These are phyloP conservation scores for Harrya chromipes DNA, from an alignment of 768 basidiomycete genomes.

Conservation along the genomic window DNA sequence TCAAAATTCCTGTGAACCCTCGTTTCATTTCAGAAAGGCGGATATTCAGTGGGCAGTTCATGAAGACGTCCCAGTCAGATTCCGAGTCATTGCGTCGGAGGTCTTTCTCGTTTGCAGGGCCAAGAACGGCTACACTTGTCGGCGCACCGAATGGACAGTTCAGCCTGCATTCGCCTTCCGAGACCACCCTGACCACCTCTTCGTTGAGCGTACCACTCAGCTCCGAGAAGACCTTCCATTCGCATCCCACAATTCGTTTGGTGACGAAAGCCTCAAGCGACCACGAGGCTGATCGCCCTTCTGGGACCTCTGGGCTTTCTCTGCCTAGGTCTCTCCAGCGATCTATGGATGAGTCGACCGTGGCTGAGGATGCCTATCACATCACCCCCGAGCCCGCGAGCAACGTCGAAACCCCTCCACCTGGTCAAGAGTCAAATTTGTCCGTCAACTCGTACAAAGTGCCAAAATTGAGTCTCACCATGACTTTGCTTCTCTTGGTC, in stretches of 20 bases:
- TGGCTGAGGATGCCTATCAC: neutral
- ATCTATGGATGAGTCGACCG: conserved; percentile 14
- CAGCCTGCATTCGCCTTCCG: conserved; percentile 24
- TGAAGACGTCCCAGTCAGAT: conserved; percentile 20
- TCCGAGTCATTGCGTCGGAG: conserved; percentile 16
- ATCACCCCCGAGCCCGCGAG: conserved; percentile 11
- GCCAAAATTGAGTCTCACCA: conserved; percentile 56
- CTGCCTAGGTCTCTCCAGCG: conserved; percentile 9
- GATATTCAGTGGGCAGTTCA: conserved; percentile 23
- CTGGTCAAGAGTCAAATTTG: conserved; percentile 16
- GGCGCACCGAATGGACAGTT: conserved; percentile 8
- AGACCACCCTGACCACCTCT: conserved; percentile 22
- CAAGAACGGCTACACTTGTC: conserved; percentile 10
- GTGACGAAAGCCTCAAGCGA: conserved; percentile 15
- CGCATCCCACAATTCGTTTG: conserved; percentile 24
- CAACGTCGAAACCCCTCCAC: conserved; percentile 12
- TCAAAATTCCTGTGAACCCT: conserved; percentile 30
- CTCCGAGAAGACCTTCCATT: conserved; percentile 7
- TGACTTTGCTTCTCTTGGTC: conserved; percentile 54
- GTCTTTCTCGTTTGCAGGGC: conserved; percentile 9
- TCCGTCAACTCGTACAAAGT: conserved; percentile 35
- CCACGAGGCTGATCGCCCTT: neutral
- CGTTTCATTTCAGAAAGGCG: conserved; percentile 27
- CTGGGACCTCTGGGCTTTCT: conserved; percentile 6
- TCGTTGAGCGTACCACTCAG: conserved; percentile 1